These are phyloP conservation scores for Exophiala lecanii-corni DNA, from an alignment of 2,329 filamentous ascomycete species.

Conservation along the genomic window DNA sequence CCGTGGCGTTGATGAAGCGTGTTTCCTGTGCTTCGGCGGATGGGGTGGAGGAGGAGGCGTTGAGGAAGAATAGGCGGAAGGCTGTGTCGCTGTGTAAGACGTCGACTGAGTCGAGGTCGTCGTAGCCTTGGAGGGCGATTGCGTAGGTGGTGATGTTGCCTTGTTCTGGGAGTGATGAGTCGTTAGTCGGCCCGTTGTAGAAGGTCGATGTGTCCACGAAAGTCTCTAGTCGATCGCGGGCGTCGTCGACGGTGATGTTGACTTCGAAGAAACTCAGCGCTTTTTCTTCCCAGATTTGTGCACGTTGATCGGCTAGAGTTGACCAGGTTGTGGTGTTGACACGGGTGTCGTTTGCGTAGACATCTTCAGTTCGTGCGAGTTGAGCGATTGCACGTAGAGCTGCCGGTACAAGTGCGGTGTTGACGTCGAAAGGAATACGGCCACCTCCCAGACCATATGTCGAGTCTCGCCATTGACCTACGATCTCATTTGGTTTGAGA, in stretches of 20 bases:
- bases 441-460: slow-evolving; percentile 57
- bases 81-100: slow-evolving; percentile 63
- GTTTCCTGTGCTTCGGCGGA: slow-evolving; percentile 52
- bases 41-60: slow-evolving; percentile 42
- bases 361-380: slow-evolving; percentile 43
- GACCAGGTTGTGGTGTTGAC: slow-evolving; percentile 17
- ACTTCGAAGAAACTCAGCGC: slow-evolving; percentile 56
- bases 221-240: slow-evolving; percentile 43
- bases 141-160: slow-evolving; percentile 51
- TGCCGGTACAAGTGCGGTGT: slow-evolving; percentile 59
- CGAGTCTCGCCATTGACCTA: slow-evolving; percentile 62
- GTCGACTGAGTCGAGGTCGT: slow-evolving; percentile 46
- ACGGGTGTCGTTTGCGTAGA: slow-evolving; percentile 45
- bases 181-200: slow-evolving; percentile 40
- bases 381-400: slow-evolving; percentile 55
- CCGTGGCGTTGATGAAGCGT: slow-evolving; percentile 52
- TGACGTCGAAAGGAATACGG: slow-evolving; percentile 62
- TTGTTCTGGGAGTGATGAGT: slow-evolving; percentile 35
- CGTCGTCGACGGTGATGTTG: slow-evolving; percentile 41
- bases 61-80: slow-evolving; percentile 60
- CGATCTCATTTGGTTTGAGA: slow-evolving; percentile 49
- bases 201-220: slow-evolving; percentile 47
- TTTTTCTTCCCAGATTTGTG: slow-evolving; percentile 58
- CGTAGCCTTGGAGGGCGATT: slow-evolving; percentile 52
- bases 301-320: slow-evolving; percentile 45